Base-by-base conservation (phyloP, 345 rosid genomes). In the Angophora floribunda region DNA sequence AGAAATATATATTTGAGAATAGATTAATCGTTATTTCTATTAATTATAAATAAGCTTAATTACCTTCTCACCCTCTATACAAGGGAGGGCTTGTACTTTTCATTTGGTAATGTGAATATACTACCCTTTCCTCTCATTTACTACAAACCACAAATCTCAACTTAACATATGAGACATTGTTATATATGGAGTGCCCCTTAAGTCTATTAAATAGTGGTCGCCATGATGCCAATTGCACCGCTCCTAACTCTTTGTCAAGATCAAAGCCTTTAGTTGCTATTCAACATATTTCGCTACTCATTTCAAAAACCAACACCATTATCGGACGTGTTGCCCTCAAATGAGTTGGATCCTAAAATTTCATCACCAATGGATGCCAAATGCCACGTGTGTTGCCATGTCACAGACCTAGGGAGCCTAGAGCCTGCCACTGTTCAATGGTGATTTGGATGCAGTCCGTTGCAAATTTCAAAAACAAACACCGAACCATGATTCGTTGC, bases 151-250 rank as follows among this genome's bases (percentile, higher is more conserved):
- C 11, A 3, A 21, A 8, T 55, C 2, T 55, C 1, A 19, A 55
- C 2, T 21, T 55, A 3, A 2, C 1, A 55, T 57, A 1, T 9
- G 0, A 57, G 63, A 2, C 1, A 57, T 57, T 57, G 22, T 57
- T 57, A 9, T 57, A 0, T 2, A 57, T 9, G 24, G 6, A 2
- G n/a, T 2, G 0, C 26, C 2, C 3, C 9, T 57, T 1, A 3
- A 57, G 3, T 24, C 63, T 4, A 24, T 24, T 4, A 22, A 10
- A 24, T 4, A 28, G 4, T 57, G n/a, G n/a, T 2, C 22, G 63
- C 13, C n/a, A 22, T 2, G 9, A 57, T 2, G 24, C 63, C 13
- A 57, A 1, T 24, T 3, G 4, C 14, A 59, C 6, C 1, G 7
- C 4, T 59, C 3, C 30, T 59, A 26, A 5, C 10, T 59, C 65